Conservation (phyloP, 257 asterid genomes). For the Solanum peruvianum region DNA sequence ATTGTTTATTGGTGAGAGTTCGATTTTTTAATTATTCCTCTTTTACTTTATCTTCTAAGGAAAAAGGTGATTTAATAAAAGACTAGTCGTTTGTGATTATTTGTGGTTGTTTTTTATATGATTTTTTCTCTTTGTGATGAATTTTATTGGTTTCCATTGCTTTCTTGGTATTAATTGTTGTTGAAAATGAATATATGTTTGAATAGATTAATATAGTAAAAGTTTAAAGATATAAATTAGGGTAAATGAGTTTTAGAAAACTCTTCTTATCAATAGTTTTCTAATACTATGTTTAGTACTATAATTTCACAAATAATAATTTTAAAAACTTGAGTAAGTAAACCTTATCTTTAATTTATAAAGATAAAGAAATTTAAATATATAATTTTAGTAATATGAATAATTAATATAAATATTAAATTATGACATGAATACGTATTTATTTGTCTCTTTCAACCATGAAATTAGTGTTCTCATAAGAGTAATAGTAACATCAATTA, state of each 20-base stretch:
- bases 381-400: background rate
- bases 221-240: background rate
- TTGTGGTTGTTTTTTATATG: background rate
- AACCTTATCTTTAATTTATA: background rate
- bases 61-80: background rate
- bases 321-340: background rate
- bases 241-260: background rate
- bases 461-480: background rate
- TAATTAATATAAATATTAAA: background rate
- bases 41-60: background rate
- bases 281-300: background rate
- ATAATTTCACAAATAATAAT: background rate
- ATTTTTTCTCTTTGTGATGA: background rate
- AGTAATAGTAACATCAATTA: background rate
- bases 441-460: background rate
- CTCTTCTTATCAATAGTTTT: background rate
- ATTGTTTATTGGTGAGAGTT: background rate
- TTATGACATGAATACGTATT: background rate
- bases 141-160: background rate
- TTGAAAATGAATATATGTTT: background rate
- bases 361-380: background rate
- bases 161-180: background rate
- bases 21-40: background rate
- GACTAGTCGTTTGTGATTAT: background rate
- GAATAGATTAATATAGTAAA: background rate